phyloP scores from a whole-genome alignment of 768 basidiomycete species.

The Mycena rebaudengoi region DNA sequence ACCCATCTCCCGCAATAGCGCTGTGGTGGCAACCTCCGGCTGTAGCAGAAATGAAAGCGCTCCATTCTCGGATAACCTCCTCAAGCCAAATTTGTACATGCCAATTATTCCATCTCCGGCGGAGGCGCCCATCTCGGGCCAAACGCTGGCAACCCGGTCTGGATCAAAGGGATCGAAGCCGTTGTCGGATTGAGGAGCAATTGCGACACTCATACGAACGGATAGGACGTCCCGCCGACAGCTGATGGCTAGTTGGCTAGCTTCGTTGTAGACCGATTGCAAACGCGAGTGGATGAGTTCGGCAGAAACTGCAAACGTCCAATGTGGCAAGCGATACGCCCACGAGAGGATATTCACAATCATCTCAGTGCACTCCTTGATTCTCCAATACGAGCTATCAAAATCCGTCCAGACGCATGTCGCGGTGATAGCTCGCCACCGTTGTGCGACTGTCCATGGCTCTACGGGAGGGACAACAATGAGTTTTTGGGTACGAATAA shows the following conservation, averaged over 20 bases:
- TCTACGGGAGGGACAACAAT: no score
- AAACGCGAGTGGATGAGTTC: neutral
- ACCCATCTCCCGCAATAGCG: slow-evolving; percentile 21
- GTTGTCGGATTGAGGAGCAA: neutral
- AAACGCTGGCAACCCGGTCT: neutral
- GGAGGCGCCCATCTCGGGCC: slow-evolving; percentile 24
- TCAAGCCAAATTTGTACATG: slow-evolving; percentile 21
- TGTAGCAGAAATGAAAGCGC: neutral
- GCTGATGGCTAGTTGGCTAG: slow-evolving; percentile 15
- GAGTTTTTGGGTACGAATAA: no score
- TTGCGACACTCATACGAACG: slow-evolving; percentile 24
- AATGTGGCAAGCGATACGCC: slow-evolving; percentile 22
- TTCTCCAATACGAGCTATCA: neutral
- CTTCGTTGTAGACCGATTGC: slow-evolving; percentile 11
- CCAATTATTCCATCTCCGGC: slow-evolving; percentile 23
- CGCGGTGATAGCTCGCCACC: slow-evolving; percentile 26
- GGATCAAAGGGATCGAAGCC: slow-evolving; percentile 2
- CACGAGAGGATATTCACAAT: slow-evolving; percentile 2
- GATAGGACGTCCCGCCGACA: slow-evolving; percentile 27
- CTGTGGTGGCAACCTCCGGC: slow-evolving; percentile 23
- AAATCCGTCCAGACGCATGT: neutral
- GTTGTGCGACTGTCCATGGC: slow-evolving; percentile 23
- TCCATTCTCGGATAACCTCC: neutral
- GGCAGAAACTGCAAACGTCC: neutral
- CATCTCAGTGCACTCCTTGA: neutral